Evolutionary conservation across 495 filamentous ascomycete species (phyloP).

Genomic region (Parmelia sp.): DNA sequence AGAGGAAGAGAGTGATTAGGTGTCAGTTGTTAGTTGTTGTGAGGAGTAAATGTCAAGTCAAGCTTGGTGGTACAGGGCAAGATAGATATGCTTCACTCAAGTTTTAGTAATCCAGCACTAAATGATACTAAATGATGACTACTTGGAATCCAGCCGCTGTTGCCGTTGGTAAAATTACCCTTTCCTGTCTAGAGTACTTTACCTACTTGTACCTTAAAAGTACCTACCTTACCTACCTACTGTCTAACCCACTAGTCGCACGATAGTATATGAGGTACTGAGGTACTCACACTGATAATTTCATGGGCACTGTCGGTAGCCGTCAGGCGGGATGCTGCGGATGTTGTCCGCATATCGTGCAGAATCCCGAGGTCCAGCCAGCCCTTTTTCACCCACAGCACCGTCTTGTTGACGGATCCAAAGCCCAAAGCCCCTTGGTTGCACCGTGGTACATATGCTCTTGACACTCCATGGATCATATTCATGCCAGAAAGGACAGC

Average conservation of each 20-base stretch:
- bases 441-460: background rate
- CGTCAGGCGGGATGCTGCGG: background rate
- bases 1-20: background rate
- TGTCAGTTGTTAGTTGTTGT: background rate
- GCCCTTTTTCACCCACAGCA: background rate
- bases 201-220: background rate
- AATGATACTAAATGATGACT: no score
- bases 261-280: no score
- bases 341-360: no score
- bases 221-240: background rate
- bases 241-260: background rate
- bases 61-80: background rate
- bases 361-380: background rate
- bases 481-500: no score
- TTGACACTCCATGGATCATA: no score
- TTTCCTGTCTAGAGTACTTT: background rate
- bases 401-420: no score
- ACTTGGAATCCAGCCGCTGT: no score
- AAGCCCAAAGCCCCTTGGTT: no score
- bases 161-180: no score
- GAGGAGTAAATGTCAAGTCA: background rate
- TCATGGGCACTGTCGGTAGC: background rate
- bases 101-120: background rate
- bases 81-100: background rate
- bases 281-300: no score